Evolutionary conservation across 805 yeast genomes (phyloP).

Genomic region (Candida easanensis): DNA sequence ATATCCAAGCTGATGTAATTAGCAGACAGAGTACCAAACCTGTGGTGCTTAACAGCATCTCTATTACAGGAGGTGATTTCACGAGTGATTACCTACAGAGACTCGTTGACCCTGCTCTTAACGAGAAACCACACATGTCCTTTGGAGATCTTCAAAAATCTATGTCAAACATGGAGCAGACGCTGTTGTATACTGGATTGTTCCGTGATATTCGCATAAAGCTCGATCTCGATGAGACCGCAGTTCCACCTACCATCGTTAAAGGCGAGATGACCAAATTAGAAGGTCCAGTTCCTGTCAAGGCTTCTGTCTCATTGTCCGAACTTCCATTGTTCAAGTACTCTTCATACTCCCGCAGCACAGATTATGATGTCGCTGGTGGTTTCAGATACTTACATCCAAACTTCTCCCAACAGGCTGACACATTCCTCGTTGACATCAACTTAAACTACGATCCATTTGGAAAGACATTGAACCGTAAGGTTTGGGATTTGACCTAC

Average conservation of each 20-base stretch:
- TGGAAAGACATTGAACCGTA: conserved; percentile 41
- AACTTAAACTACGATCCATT: conserved; percentile 48
- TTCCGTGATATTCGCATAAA: conserved; percentile 40
- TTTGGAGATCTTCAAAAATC: conserved; percentile 38
- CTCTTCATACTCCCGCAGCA: conserved; percentile 33
- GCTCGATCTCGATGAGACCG: conserved; percentile 37
- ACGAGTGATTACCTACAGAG: conserved; percentile 44
- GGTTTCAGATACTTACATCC: conserved; percentile 36
- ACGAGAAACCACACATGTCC: conserved; percentile 30
- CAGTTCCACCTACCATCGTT: neutral
- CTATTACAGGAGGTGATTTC: conserved; percentile 31
- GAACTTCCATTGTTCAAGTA: conserved; percentile 32
- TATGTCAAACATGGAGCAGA: conserved; percentile 33
- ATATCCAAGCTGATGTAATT: conserved; percentile 8
- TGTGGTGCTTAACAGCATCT: conserved; percentile 17
- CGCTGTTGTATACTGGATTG: conserved; percentile 42
- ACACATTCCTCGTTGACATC: conserved; percentile 43
- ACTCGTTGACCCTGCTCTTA: conserved; percentile 42
- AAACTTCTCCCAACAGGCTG: conserved; percentile 60
- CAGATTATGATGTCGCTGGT: conserved; percentile 33
- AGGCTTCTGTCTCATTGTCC: conserved; percentile 39
- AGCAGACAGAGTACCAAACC: conserved; percentile 23
- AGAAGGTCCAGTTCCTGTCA: conserved; percentile 39
- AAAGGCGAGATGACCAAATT: neutral
- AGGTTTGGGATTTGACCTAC: conserved; percentile 46